Percentiles rank a stretch among this genome's conserved stretches.
phyloP scores from a whole-genome alignment of 2,329 filamentous ascomycete genomes.

The Xylariaceae sp. region DNA sequence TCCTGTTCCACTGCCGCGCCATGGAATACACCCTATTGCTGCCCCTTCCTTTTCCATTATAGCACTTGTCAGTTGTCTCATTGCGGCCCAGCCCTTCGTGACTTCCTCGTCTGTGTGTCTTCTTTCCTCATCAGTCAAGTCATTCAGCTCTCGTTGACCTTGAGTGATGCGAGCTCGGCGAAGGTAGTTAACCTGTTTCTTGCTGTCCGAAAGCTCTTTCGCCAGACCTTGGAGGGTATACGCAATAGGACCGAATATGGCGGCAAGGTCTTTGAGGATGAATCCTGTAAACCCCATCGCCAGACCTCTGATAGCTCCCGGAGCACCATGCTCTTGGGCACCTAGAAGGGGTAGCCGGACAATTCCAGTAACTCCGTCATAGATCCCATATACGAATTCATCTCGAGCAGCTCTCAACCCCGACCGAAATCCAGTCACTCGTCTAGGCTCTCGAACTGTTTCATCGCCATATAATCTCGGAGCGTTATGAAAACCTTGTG shows the following conservation, averaged over 20 bases:
- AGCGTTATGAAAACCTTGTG: constrained; percentile 68
- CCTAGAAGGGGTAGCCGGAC: constrained; percentile 56
- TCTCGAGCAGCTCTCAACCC: constrained; percentile 58
- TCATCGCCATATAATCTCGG: constrained; percentile 67
- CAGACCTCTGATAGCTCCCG: constrained; percentile 49
- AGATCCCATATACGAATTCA: constrained; percentile 61
- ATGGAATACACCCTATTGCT: constrained; percentile 17
- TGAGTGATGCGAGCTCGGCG: constrained; percentile 57
- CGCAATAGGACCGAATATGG: constrained; percentile 56
- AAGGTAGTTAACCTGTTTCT: constrained; percentile 50
- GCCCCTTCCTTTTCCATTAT: constrained; percentile 35
- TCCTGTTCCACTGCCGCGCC: constrained; percentile 27
- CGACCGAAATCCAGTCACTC: constrained; percentile 62
- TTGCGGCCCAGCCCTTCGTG: constrained; percentile 38
- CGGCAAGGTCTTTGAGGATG: constrained; percentile 61
- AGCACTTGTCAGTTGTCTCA: constrained; percentile 37
- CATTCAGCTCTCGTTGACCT: constrained; percentile 45
- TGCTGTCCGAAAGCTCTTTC: constrained; percentile 53
- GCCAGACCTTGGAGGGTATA: constrained; percentile 62
- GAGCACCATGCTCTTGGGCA: constrained; percentile 50
- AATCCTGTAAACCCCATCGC: constrained; percentile 62
- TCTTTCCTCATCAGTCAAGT: constrained; percentile 32
- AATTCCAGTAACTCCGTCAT: constrained; percentile 61
- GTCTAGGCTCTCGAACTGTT: constrained; percentile 60
- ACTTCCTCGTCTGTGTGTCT: constrained; percentile 31